Evolutionary conservation across 164 flowering plant species (phyloP), one percentile per base, ranked within the genome.

Genomic region (Umbilicus rupestris): DNA sequence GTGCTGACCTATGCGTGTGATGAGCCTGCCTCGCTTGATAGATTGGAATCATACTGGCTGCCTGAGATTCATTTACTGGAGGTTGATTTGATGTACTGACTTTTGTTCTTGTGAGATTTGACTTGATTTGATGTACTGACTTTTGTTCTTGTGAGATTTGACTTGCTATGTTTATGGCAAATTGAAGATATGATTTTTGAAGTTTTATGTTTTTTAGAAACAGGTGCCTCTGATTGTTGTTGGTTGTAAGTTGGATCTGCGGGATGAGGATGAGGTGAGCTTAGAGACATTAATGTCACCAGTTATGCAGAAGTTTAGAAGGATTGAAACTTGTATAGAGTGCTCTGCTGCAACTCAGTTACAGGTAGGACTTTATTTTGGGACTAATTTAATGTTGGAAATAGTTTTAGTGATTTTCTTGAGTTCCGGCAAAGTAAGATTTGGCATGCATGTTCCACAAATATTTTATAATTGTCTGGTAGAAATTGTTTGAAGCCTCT

Each of bases 311-410:
- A 84, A 82, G 72, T 95, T 85, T 73, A 84, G 99, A 75, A 97
- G 92, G 84, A 95, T 95, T 73, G 99, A 92, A 64, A 92, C 97
- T 33, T 95, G 99, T 66, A 89, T 92, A 30, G 99, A 92, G 55
- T 95, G 99, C 73, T 95, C 99, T 1, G 92, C 97, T 0, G 64
- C 67, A 29, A 85, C 72, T 66, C 84, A 75, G 44, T 84, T 92
- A 72, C 99, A 95, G 99, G 97, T 87, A 71, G 10, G 8, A 30
- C 19, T n/a, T 19, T 16, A n/a, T 46, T 10, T 17, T 15, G 52
- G 20, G 45, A n/a, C 29, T 1, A 14, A 30, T 85, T 80, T 35
- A 9, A 39, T 28, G 12, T 30, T 70, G 20, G n/a, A 19, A 14
- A 29, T 22, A 17, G 2, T 49, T 5, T 7, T 9, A 20, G 55